Percentiles rank a stretch among this genome's conserved stretches.
phyloP scores from a whole-genome alignment of 257 asterid genomes.

The Plantago elongata region DNA sequence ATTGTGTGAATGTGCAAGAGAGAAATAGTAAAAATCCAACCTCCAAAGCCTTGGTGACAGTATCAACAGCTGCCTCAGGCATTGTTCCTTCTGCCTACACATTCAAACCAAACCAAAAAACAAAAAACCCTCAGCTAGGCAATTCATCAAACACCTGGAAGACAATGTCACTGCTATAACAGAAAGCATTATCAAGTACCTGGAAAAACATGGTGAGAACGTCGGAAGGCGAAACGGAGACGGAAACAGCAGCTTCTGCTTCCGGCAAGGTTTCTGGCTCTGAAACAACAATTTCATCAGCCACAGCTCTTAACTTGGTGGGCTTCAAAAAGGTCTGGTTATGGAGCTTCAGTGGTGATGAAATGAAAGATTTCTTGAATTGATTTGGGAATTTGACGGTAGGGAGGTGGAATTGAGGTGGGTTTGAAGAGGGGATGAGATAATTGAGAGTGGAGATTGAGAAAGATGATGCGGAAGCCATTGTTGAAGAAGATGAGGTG shows the following conservation, averaged over 20 bases:
- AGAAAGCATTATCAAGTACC: constrained; percentile 24
- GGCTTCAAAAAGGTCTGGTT: constrained; percentile 21
- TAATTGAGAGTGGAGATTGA: constrained; percentile 26
- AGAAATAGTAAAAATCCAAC: constrained; percentile 20
- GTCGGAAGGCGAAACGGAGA: constrained; percentile 80
- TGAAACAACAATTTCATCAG: constrained; percentile 39
- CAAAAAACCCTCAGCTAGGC: constrained; percentile 10
- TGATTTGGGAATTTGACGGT: constrained; percentile 22
- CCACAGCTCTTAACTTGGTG: constrained; percentile 32
- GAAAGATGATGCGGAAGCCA: constrained; percentile 52
- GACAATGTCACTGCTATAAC: not conserved
- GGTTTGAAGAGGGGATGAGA: constrained; percentile 8
- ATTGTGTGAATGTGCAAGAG: not conserved
- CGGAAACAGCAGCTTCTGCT: constrained; percentile 50
- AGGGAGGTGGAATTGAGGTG: constrained; percentile 24
- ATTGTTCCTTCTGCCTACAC: constrained; percentile 83
- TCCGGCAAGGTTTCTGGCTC: constrained; percentile 22
- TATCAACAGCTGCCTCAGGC: constrained; percentile 58
- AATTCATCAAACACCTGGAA: constrained; percentile 25
- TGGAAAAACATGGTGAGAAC: constrained; percentile 82
- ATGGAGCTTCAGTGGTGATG: constrained; percentile 19
- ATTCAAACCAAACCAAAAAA: constrained; percentile 5
- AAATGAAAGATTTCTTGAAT: not conserved
- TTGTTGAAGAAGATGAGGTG: constrained; percentile 13
- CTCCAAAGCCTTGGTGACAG: constrained; percentile 64